Evolutionary conservation across 441 rosid species (phyloP), one percentile per base, ranked within the genome.

Genomic region (Populus hybrid): DNA sequence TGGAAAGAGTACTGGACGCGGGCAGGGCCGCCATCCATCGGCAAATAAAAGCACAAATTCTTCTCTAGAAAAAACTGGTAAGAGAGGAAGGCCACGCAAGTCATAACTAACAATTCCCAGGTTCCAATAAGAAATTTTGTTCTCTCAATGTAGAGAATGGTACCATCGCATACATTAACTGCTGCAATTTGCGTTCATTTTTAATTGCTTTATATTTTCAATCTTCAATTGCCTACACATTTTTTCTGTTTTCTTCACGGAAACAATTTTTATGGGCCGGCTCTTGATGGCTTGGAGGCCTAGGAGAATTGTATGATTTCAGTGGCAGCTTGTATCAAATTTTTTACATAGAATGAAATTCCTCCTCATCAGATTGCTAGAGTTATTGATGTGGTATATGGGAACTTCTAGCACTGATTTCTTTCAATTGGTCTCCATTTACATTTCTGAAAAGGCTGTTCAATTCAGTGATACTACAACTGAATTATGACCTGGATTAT

Each of bases 11-110:
- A 35, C 72, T 2, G 88, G 86, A n/a, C 83, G 84, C 11, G 88
- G 87, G 16, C 74, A 85, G 1, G 89, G 90, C 30, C 84, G 87
- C 8, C 73, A 87, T 35, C 66, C 90, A 8, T 50, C 85, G 2
- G 74, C 89, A 10, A 85, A 78, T 68, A 91, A 85, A 75, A 81
- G 77, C 35, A 67, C 84, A 4, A 80, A 69, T 80, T 59, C 91
- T 40, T 67, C 90, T 24, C 85, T 57, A 38, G 89, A 42, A 69
- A 91, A 89, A 66, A 42, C 84, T 21, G 91, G 93, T 11, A 92
- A 82, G 86, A 88, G 93, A 82, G 98, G 99, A 77, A 87, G 98
- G 79, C 92, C 97, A 11, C 88, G 93, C 8, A 92, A 89, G 90
- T 77, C 89, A 1, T 91, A 71, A 85, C 65, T 38, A 35, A 46